Percentiles rank a stretch among this genome's conserved stretches.
Conservation (phyloP, 805 yeast species). For the Maudiozyma turicensis region DNA sequence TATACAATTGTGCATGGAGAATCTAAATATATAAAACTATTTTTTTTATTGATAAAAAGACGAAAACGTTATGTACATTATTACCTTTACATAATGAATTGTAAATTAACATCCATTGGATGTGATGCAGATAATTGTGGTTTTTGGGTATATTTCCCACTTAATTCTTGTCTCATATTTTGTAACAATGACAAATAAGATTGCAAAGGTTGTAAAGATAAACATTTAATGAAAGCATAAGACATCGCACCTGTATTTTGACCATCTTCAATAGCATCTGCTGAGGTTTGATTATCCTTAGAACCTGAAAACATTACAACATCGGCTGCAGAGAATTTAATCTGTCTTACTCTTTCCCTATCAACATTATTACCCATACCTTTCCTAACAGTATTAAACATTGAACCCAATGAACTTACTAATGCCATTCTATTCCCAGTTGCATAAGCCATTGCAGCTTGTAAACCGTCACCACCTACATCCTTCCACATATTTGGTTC, state of each 20-base stretch:
- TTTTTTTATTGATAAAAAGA: no score
- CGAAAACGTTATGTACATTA: no score
- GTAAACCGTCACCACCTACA: conserved; percentile 56
- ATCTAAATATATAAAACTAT: no score
- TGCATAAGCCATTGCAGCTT: conserved; percentile 50
- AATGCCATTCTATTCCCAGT: conserved; percentile 43
- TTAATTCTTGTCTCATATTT: conserved; percentile 55
- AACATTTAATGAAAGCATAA: conserved; percentile 60
- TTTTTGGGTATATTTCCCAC: conserved; percentile 62
- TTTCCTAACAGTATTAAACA: conserved; percentile 34
- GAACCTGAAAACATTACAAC: conserved; percentile 72
- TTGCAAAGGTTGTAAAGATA: conserved; percentile 53
- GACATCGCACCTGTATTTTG: conserved; percentile 78
- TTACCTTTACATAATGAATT: conserved; percentile 34
- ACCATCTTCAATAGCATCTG: conserved; percentile 70
- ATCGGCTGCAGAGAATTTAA: conserved; percentile 68
- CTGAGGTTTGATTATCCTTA: conserved; percentile 74
- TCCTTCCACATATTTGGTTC: conserved; percentile 73
- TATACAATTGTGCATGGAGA: no score
- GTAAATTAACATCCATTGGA: conserved; percentile 58
- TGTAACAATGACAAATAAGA: conserved; percentile 60
- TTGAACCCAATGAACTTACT: conserved; percentile 35
- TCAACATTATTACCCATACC: conserved; percentile 33
- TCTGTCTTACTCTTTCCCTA: conserved; percentile 37
- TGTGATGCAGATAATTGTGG: conserved; percentile 78